A percentile compares a stretch with the other conserved stretches of the same genome.
Conservation (phyloP, 352 stramenopile species). For the Pythium plurisporium region DNA sequence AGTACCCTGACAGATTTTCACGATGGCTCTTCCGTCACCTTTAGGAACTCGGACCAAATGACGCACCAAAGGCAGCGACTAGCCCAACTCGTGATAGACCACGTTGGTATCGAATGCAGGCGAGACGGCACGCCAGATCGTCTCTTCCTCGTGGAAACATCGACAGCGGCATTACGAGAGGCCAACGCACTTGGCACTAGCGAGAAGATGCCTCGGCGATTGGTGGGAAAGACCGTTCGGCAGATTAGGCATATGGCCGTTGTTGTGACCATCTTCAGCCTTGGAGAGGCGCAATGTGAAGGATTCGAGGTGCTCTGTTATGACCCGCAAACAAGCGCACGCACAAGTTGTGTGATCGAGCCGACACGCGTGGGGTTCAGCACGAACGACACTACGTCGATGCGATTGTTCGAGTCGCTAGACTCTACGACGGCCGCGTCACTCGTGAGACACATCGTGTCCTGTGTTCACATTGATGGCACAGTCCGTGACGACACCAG, state of each 20-base stretch:
- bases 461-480: constrained; percentile 19
- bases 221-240: constrained; percentile 41
- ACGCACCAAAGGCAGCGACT: constrained; percentile 23
- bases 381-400: neutral
- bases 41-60: too few species aligned
- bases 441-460: constrained; percentile 10
- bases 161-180: neutral
- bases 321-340: constrained; percentile 37
- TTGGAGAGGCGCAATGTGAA: constrained; percentile 1
- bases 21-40: too few species aligned
- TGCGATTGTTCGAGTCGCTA: neutral
- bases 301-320: constrained; percentile 34
- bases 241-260: constrained; percentile 32
- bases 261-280: constrained; percentile 29
- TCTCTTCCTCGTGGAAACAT: constrained; percentile 42
- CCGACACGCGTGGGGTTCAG: constrained; percentile 19
- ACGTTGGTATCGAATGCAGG: constrained; percentile 48
- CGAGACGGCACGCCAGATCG: constrained; percentile 41
- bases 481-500: neutral
- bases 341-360: constrained; percentile 17
- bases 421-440: neutral
- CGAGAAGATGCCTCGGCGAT: neutral
- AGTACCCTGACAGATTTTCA: too few species aligned
- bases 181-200: neutral
- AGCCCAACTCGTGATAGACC: constrained; percentile 39